Evolutionary conservation across 805 yeast genomes (phyloP), one percentile per base, ranked within the genome.

Genomic region (Maudiozyma pseudohumilis): DNA sequence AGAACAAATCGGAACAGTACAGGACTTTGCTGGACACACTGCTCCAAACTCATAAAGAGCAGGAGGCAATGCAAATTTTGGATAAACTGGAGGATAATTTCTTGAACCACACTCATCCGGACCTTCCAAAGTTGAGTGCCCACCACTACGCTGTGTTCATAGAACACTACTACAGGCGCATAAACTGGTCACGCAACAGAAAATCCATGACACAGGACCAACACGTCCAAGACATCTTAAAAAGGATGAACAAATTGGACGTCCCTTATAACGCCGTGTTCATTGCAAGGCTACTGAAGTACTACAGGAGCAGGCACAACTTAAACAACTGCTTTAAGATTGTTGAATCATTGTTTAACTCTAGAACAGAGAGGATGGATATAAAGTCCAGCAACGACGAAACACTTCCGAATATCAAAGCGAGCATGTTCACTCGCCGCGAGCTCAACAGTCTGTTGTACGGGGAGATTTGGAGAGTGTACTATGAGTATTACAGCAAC

Each of bases 91-190:
- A 61, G 32, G 28, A 55, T 48, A 20, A 12, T 20, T 23, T 32
- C 19, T 22, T 42, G 5, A 17, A 27, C 9, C 15, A 18, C 17
- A 21, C 41, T 3, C 33, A 36, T 6, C 26, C 52, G 53, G 1
- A 40, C 56, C 6, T 52, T 63, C 66, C 72, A 3, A 54, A 64
- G 2, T 65, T 64, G 0, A 61, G 59, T 28, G 53, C 73, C 0
- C 65, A 65, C 40, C 62, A 65, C 31, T 71, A 69, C 39, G 50
- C 66, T 2, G 55, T 62, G 8, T 59, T 70, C 36, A 49, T 68
- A 7, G 60, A 61, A 26, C 47, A 56, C 35, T 64, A 60, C 9
- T 42, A 47, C 6, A 20, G 38, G 18, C 13, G 32, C 29, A 20
- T 25, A 28, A 12, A 26, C 37, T 10, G 34, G 33, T 13, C 29